phyloP scores from a whole-genome alignment of 1,139 yeast species.

The Kurtzmaniella quercitrusa region DNA sequence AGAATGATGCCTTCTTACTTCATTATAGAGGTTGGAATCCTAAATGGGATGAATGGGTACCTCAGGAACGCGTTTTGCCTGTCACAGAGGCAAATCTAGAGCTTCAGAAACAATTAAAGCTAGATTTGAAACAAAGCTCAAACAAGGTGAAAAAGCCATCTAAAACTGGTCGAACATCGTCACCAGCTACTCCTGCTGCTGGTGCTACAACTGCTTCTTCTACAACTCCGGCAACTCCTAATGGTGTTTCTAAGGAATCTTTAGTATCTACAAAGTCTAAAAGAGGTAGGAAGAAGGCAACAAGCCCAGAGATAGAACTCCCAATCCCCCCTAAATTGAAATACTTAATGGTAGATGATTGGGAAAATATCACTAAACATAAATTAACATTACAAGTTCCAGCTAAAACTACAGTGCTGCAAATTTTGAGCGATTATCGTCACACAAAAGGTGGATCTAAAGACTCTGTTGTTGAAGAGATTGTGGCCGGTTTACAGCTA shows the following conservation, averaged over 20 bases:
- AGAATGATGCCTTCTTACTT: constrained; percentile 53
- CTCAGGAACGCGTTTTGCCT: constrained; percentile 61
- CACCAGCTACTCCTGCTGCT: neutral
- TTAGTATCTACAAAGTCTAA: neutral
- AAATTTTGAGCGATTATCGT: constrained; percentile 47
- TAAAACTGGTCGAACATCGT: neutral
- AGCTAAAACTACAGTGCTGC: constrained; percentile 44
- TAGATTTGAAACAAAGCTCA: constrained; percentile 6
- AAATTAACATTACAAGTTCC: constrained; percentile 67
- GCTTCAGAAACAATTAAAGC: constrained; percentile 54
- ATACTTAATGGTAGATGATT: constrained; percentile 77
- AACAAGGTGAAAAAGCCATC: constrained; percentile 1
- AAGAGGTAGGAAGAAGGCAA: constrained; percentile 1
- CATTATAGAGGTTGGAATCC: constrained; percentile 96
- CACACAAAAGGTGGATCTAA: constrained; percentile 31
- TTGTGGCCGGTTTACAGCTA: constrained; percentile 60
- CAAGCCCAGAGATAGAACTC: constrained; percentile 39
- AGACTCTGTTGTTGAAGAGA: constrained; percentile 60
- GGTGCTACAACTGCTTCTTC: no score
- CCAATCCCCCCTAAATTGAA: constrained; percentile 65
- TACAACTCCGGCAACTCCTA: neutral
- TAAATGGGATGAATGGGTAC: constrained; percentile 98
- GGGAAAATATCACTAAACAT: constrained; percentile 86
- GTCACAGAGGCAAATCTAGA: constrained; percentile 65
- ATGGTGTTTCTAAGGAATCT: neutral